These are phyloP conservation scores for Nannizziopsis arthrosporioides DNA, from an alignment of 2,329 filamentous ascomycete genomes.

Conservation along the genomic window DNA sequence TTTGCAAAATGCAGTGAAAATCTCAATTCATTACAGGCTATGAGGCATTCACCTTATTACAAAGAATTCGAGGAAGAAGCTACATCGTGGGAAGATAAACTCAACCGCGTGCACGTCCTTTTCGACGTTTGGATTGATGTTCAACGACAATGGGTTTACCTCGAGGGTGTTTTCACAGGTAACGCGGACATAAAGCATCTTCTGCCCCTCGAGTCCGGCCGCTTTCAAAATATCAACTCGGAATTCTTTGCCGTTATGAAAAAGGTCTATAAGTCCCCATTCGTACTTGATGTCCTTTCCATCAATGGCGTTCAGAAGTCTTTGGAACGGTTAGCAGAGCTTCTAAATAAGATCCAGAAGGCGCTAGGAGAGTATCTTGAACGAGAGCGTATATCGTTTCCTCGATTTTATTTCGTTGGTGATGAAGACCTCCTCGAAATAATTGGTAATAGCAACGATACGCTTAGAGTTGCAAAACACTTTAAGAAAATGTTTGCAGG, in stretches of 20 bases:
- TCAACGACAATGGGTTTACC: slow-evolving; percentile 98
- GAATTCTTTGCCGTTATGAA: slow-evolving; percentile 99
- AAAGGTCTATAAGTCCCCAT: slow-evolving; percentile 93
- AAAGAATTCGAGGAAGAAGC: slow-evolving; percentile 99
- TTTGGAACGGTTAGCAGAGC: slow-evolving; percentile 84
- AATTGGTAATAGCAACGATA: slow-evolving; percentile 98
- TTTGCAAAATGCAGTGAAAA: slow-evolving; percentile 99
- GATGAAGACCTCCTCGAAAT: slow-evolving; percentile 98
- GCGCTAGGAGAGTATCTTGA: slow-evolving; percentile 97
- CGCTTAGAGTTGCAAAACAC: slow-evolving; percentile 89
- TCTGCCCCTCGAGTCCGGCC: slow-evolving; percentile 85
- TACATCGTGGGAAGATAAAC: slow-evolving; percentile 90
- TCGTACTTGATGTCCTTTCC: slow-evolving; percentile 87
- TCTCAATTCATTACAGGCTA: slow-evolving; percentile 90
- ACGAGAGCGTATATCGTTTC: slow-evolving; percentile 93
- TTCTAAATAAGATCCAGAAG: slow-evolving; percentile 98
- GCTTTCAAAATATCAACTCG: slow-evolving; percentile 98
- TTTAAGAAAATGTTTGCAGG: slow-evolving; percentile 99
- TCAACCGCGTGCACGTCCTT: slow-evolving; percentile 91
- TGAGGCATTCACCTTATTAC: slow-evolving; percentile 98
- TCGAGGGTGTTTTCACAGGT: slow-evolving; percentile 96
- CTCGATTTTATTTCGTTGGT: slow-evolving; percentile 97
- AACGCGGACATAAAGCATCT: slow-evolving; percentile 99
- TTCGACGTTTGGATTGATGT: slow-evolving; percentile 99
- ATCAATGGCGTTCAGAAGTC: slow-evolving; percentile 95